These are phyloP conservation scores for Syzygium oleosum DNA, from an alignment of 345 rosid species.

Conservation along the genomic window DNA sequence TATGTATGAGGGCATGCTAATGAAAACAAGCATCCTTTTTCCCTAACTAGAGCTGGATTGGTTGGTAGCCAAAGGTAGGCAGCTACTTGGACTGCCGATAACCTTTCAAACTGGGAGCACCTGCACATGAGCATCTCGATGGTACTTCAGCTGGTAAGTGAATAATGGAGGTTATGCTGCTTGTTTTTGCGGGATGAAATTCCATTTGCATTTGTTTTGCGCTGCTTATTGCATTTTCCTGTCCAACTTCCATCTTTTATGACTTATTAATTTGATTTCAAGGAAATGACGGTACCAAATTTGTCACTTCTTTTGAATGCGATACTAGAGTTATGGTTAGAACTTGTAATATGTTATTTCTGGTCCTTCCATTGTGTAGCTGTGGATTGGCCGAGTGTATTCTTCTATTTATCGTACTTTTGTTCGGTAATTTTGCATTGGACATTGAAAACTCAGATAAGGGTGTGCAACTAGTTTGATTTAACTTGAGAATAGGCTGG, in stretches of 20 bases:
- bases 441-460: not conserved
- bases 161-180: not conserved
- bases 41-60: slow-evolving; percentile 90
- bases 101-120: slow-evolving; percentile 90
- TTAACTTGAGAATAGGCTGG: not conserved
- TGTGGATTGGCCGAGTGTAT: not conserved
- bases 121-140: slow-evolving; percentile 81
- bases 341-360: not conserved
- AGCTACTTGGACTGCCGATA: slow-evolving; percentile 94
- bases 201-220: not conserved
- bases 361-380: not conserved
- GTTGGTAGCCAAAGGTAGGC: slow-evolving; percentile 82
- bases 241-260: too few species aligned
- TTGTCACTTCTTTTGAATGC: not conserved
- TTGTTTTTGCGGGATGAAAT: not conserved
- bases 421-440: not conserved
- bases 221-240: too few species aligned
- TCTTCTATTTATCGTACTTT: not conserved
- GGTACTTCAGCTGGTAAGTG: slow-evolving; percentile 88
- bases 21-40: slow-evolving; percentile 71
- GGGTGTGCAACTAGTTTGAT: not conserved
- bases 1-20: slow-evolving; percentile 82
- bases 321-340: not conserved
- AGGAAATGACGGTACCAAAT: too few species aligned
- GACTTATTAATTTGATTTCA: too few species aligned